Conservation (phyloP, 805 yeast genomes). For the Metschnikowia proteae region DNA sequence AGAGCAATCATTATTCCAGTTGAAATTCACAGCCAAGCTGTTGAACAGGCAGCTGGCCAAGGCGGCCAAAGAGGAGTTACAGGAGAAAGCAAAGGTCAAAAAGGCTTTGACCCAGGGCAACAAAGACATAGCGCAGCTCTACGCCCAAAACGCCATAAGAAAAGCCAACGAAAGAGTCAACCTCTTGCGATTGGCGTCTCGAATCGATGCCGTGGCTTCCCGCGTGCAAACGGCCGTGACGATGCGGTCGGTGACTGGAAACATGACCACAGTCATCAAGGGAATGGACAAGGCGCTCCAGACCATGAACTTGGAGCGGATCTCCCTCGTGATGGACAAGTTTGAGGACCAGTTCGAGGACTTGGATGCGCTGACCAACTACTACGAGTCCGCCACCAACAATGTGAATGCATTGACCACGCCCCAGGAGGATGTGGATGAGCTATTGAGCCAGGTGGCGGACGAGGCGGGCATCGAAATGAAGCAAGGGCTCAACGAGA, state of each 20-base stretch:
- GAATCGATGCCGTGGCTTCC: conserved; percentile 94
- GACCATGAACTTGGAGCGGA: conserved; percentile 90
- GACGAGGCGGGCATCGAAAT: conserved; percentile 96
- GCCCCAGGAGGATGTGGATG: conserved; percentile 94
- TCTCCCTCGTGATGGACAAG: conserved; percentile 93
- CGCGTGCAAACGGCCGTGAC: conserved; percentile 97
- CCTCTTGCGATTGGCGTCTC: conserved; percentile 73
- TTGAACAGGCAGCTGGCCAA: conserved; percentile 83
- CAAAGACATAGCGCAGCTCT: conserved; percentile 87
- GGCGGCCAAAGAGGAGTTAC: conserved; percentile 85
- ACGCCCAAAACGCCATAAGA: conserved; percentile 94
- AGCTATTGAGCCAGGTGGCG: conserved; percentile 85
- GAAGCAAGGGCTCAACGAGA: conserved; percentile 74
- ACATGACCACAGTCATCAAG: conserved; percentile 86
- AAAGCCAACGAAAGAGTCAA: conserved; percentile 84
- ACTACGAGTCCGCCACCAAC: conserved; percentile 86
- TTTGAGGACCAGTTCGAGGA: conserved; percentile 96
- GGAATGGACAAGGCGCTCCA: conserved; percentile 97
- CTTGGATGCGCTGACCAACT: conserved; percentile 87
- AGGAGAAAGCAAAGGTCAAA: conserved; percentile 84
- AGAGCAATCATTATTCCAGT: conserved; percentile 29
- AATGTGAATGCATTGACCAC: conserved; percentile 84
- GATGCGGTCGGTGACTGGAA: conserved; percentile 91
- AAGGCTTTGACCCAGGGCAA: conserved; percentile 83
- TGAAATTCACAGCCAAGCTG: conserved; percentile 85